Evolutionary conservation across 1,284 basidiomycete genomes (phyloP).

Genomic region (Retiboletus flavoniger): DNA sequence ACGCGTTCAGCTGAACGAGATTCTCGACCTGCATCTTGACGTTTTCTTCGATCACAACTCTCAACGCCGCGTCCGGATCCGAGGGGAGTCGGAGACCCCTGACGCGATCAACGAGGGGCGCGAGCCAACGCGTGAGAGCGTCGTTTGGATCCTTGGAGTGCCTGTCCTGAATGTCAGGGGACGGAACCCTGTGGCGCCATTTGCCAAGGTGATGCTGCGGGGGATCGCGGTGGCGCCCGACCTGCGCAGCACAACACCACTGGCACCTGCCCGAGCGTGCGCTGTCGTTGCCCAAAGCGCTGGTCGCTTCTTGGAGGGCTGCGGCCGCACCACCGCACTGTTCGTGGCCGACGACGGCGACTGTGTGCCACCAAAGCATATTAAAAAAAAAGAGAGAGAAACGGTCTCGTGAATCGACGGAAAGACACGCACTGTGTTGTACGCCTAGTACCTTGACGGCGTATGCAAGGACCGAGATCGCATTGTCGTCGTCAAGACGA

Average conservation of each 20-base stretch:
- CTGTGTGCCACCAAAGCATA: neutral
- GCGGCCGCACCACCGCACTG: slow-evolving; percentile 26
- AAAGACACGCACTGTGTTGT: slow-evolving; percentile 23
- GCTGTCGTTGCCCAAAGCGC: no score
- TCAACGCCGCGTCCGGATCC: slow-evolving; percentile 40
- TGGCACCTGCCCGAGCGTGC: no score
- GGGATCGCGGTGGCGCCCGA: neutral
- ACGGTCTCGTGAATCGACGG: neutral
- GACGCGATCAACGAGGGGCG: slow-evolving; percentile 54
- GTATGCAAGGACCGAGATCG: slow-evolving; percentile 26
- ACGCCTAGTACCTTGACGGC: slow-evolving; percentile 14
- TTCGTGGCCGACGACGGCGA: slow-evolving; percentile 29
- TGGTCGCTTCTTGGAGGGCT: slow-evolving; percentile 14
- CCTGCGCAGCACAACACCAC: neutral
- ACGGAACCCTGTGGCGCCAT: neutral
- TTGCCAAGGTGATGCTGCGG: no score
- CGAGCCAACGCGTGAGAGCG: slow-evolving; percentile 65
- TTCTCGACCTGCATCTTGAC: slow-evolving; percentile 69
- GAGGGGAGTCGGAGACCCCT: slow-evolving; percentile 41
- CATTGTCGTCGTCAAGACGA: slow-evolving; percentile 23
- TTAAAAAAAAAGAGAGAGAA: neutral
- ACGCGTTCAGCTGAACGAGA: slow-evolving; percentile 59
- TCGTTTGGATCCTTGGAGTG: slow-evolving; percentile 13
- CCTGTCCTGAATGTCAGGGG: slow-evolving; percentile 6
- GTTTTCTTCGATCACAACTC: slow-evolving; percentile 60